Conservation (phyloP, 2,329 filamentous ascomycete species). For the Epichloe bromicola region DNA sequence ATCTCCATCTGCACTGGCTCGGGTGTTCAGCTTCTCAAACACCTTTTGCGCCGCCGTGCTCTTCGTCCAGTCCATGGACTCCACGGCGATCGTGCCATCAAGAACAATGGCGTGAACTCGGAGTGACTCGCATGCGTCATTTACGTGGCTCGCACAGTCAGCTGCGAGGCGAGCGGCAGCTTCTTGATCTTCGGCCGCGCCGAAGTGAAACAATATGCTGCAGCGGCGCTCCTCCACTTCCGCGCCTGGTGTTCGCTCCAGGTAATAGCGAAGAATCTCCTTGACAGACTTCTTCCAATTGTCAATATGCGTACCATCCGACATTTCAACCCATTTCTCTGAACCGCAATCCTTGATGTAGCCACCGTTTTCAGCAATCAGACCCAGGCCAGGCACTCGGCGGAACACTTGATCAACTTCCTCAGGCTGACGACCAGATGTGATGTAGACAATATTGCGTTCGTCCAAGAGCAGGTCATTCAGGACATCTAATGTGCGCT, state of each 20-base stretch:
- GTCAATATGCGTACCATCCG: constrained; percentile 54
- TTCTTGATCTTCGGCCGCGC: constrained; percentile 64
- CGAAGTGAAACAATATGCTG: constrained; percentile 83
- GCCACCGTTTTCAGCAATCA: constrained; percentile 91
- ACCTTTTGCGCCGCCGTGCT: constrained; percentile 67
- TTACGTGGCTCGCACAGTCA: constrained; percentile 89
- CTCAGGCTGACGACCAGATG: constrained; percentile 78
- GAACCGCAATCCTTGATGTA: constrained; percentile 64
- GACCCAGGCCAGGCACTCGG: constrained; percentile 66
- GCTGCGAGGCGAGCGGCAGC: constrained; percentile 67
- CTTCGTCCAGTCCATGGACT: constrained; percentile 80
- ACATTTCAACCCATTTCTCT: constrained; percentile 64
- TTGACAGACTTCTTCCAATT: constrained; percentile 77
- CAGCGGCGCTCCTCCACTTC: constrained; percentile 86
- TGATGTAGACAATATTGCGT: constrained; percentile 80
- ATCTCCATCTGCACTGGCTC: constrained; percentile 16
- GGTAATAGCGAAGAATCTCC: constrained; percentile 76
- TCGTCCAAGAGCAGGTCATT: constrained; percentile 71
- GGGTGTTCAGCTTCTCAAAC: constrained; percentile 42
- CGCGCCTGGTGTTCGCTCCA: constrained; percentile 77
- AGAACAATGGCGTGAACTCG: constrained; percentile 72
- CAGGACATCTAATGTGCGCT: constrained; percentile 70
- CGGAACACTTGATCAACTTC: constrained; percentile 81
- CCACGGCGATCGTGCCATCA: constrained; percentile 70
- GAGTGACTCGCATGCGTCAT: constrained; percentile 77